Evolutionary conservation across 1,284 basidiomycete species (phyloP), one percentile per base, ranked within the genome.

Genomic region (Rhizoctonia solani): DNA sequence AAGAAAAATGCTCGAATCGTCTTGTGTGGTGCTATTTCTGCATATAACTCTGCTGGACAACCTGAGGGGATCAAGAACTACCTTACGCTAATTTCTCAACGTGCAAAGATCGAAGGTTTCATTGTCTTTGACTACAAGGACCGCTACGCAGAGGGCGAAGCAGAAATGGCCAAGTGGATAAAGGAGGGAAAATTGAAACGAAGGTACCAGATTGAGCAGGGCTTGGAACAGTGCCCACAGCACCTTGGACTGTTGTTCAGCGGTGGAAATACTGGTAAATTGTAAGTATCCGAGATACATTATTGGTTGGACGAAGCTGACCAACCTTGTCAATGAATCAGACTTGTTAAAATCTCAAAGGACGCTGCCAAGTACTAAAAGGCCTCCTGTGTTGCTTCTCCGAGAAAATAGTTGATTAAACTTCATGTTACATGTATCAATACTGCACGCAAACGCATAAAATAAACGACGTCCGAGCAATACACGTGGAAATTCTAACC

Each of bases 261-360:
- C 1, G 92, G 92, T n/a, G 86, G 83, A 30, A 95, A 94, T 74
- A 87, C 82, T 0, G 92, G 93, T 34, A 94, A 95, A 79, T 77
- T 93, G 86, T 89, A 73, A 73, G 90, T 84, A 6, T 8, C 9
- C 21, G 4, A 11, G 4, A n/a, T 25, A 47, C 3, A 8, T 49
- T 44, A n/a, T 39, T 34, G 3, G 21, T 50, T 1, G 8, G 5
- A n/a, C 5, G 8, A 23, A 30, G 25, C 46, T 19, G 19, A 19
- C 11, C 2, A 9, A 34, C 23, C 42, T 49, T 14, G 23, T 34
- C 13, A 21, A 9, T 21, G 3, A 9, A 0, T 41, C 27, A 54
- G 50, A 30, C 39, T 65, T n/a, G 53, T 46, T 52, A 46, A 54
- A 54, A 56, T 53, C 14, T 41, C 67, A 19, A 47, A 70, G 54